A percentile compares a stretch with the other conserved stretches of the same genome.
phyloP scores from a whole-genome alignment of 2,329 filamentous ascomycete species.

The Magnaporthiopsis poae region DNA sequence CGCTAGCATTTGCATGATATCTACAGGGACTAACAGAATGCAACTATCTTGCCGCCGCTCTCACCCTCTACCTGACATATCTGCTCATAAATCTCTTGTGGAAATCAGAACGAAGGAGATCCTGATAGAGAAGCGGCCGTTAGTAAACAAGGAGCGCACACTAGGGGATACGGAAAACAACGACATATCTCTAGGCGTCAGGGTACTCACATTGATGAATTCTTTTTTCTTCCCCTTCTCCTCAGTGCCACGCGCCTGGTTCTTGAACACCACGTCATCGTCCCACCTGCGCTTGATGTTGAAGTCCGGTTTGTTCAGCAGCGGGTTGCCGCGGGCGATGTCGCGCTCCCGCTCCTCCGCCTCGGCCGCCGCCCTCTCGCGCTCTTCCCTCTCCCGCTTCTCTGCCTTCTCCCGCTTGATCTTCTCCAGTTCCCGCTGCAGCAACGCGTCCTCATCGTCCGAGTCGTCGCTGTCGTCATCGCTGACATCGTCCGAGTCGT shows the following conservation, averaged over 20 bases:
- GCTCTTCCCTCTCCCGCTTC: slow-evolving; percentile 72
- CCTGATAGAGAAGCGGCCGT: slow-evolving; percentile 32
- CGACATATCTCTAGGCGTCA: slow-evolving; percentile 2
- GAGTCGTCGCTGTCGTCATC: slow-evolving; percentile 61
- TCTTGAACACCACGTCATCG: slow-evolving; percentile 98
- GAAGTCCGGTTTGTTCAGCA: slow-evolving; percentile 82
- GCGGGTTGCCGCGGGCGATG: slow-evolving; percentile 83
- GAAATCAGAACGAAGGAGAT: slow-evolving; percentile 87
- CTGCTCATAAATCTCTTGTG: slow-evolving; percentile 91
- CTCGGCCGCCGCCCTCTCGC: slow-evolving; percentile 68
- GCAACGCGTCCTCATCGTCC: slow-evolving; percentile 74
- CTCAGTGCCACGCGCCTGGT: slow-evolving; percentile 89
- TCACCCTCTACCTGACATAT: slow-evolving; percentile 39
- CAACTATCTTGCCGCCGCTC: slow-evolving; percentile 12
- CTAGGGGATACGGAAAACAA: not conserved
- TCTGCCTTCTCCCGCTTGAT: slow-evolving; percentile 80
- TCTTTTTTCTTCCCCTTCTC: slow-evolving; percentile 80
- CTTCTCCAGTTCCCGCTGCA: slow-evolving; percentile 87
- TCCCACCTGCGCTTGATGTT: slow-evolving; percentile 91
- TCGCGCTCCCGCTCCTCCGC: slow-evolving; percentile 76
- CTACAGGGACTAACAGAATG: slow-evolving; percentile 38
- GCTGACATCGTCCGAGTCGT: slow-evolving; percentile 58
- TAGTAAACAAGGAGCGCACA: not conserved
- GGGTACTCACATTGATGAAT: slow-evolving; percentile 75
- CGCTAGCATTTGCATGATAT: slow-evolving; percentile 19